Percentiles rank a stretch among this genome's conserved stretches.
phyloP scores from a whole-genome alignment of 2,329 filamentous ascomycete genomes.

The Lecanicillium sp. region DNA sequence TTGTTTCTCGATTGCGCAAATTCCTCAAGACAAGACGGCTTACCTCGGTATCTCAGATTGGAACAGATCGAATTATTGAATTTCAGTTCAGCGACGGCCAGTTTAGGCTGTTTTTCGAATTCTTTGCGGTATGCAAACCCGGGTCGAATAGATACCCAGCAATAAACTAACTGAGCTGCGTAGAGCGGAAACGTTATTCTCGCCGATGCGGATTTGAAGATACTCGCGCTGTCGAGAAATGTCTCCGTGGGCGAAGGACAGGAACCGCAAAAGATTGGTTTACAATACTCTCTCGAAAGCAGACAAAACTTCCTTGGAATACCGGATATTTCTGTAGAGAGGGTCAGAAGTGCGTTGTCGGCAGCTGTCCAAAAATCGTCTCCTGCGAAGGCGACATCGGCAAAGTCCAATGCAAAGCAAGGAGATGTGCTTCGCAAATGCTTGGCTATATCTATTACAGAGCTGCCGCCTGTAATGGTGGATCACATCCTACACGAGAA shows the following conservation, averaged over 20 bases:
- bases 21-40: slow-evolving; percentile 80
- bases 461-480: slow-evolving; percentile 80
- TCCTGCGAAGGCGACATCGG: slow-evolving; percentile 43
- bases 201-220: slow-evolving; percentile 77
- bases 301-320: slow-evolving; percentile 78
- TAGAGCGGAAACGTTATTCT: slow-evolving; percentile 85
- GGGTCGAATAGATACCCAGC: neutral
- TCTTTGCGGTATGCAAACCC: slow-evolving; percentile 60
- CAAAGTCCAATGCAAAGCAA: slow-evolving; percentile 60
- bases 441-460: slow-evolving; percentile 76
- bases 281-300: slow-evolving; percentile 72
- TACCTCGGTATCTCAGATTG: slow-evolving; percentile 75
- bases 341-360: slow-evolving; percentile 63
- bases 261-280: slow-evolving; percentile 70
- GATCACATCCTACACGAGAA: slow-evolving; percentile 74
- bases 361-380: slow-evolving; percentile 56
- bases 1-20: slow-evolving; percentile 81
- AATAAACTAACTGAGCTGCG: neutral
- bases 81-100: slow-evolving; percentile 87
- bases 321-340: slow-evolving; percentile 66
- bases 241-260: slow-evolving; percentile 79
- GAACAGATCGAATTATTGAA: slow-evolving; percentile 89
- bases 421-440: slow-evolving; percentile 74
- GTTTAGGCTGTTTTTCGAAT: slow-evolving; percentile 85
- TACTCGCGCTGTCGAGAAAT: slow-evolving; percentile 72